Evolutionary conservation across 164 flowering plant genomes (phyloP), one percentile per base, ranked within the genome.

Genomic region (Chimonanthus salicifolius): DNA sequence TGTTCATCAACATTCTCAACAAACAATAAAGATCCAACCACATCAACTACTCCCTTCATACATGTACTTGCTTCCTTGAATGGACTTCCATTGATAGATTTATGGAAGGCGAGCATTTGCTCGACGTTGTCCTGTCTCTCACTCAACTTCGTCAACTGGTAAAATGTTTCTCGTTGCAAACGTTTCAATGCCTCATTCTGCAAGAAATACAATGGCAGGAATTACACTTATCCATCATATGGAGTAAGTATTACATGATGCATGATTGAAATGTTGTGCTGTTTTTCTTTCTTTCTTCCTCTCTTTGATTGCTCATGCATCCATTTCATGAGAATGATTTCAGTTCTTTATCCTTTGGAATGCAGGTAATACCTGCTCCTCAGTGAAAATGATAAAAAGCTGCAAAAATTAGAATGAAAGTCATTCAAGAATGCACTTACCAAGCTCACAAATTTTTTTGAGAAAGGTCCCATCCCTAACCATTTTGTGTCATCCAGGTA

Each of bases 181-280:
- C 97, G 87, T 88, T 93, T 95, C 87, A 95, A 80, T 67, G 90
- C 92, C 77, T 92, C 97, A 82, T 90, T 89, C 97, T 95, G 92
- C 82, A 84, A 87, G 78, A 64, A 74, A 77, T 10, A 81, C 20
- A 75, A 80, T 51, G 45, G 70, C 68, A 83, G 77, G 75, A 84
- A 75, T 77, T 75, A 33, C 74, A 76, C 87, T 76, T 71, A 71
- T 58, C 69, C 77, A 78, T 43, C 18, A 60, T 49, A 58, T 33
- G 33, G 33, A 33, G 1, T 33, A 46, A 74, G 45, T 46, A 54
- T 54, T n/a, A 54, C 16, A 54, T 54, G 60, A 54, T 3, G n/a
- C 60, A 11, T 54, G n/a, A 54, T 13, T 54, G 4, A 54, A 54
- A 54, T n/a, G 33, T 33, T 33, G 1, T 33, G 33, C 33, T 33